Evolutionary conservation across 73 alveolate species (phyloP), one percentile per base, ranked within the genome.

Genomic region (Blepharisma stoltei): DNA sequence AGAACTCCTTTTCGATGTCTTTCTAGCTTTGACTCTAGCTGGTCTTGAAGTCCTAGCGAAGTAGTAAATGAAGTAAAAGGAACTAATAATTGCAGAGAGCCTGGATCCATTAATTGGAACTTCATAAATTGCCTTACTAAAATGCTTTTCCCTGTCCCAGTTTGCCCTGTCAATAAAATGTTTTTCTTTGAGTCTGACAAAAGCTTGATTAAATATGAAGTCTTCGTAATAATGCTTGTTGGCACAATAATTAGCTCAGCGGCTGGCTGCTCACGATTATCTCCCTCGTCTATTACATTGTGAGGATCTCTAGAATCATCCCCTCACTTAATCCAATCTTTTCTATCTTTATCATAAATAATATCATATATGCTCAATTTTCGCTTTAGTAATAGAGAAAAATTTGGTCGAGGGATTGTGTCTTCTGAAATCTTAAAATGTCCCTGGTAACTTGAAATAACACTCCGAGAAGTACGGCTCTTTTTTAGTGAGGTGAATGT

Each of bases 81-180:
- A 25, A 60, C 23, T 47, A 60, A 14, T 9, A 38, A 18, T 8
- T n/a, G 14, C 18, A 60, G 14, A 14, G 73, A 60, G 2, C 23
- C 73, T 60, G 46, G 46, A 18, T 11, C 11, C 45, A 14, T 69
- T 9, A 69, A 44, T 25, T 43, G 20, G 11, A 9, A 90, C 70
- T 91, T 89, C 69, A 97, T 98, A 4, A 95, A 93, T 6, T 97
- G 93, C 73, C 96, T 97, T 49, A 98, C 95, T 67, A 94, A 94
- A 32, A 96, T 95, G 0, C 99, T 98, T 81, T 97, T 95, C 82
- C 99, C 94, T 94, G 97, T 90, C 84, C 92, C 92, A 6, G 90
- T 54, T 45, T 71, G 81, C 21, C 86, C 92, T 69, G 79, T 5
- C n/a, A 69, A 43, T 14, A 69, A 25, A 25, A 69, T 2, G 45